Base-by-base conservation (phyloP, 192 early-diverging fungal genomes). In the Glomus cerebriforme region DNA sequence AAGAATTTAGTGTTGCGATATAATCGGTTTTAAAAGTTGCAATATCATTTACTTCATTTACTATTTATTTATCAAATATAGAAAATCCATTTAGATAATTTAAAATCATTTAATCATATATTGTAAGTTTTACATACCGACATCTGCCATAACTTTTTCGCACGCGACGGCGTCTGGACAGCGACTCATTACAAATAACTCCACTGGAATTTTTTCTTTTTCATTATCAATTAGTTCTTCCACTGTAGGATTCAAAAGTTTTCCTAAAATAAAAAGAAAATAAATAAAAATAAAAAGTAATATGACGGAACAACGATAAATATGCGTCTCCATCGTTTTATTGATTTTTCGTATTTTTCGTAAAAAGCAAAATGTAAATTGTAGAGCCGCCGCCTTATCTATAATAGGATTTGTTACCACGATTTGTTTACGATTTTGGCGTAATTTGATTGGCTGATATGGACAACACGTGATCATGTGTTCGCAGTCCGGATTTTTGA, bases 161-260 rank as follows among this genome's bases (percentile, higher is more conserved):
- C 90, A 86, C 22, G 72, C 72, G 17, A 86, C 78, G 1, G 86
- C 87, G 60, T 90, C 91, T 0, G 91, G 90, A 62, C 91, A 92
- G 29, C 88, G 87, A 35, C 88, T 88, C 91, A 92, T 92, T 13
- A 91, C 91, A 79, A 90, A 91, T 73, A 92, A 79, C 67, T 91
- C 90, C 2, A 92, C 86, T 0, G 71, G 78, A 29, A 92, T 88
- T 47, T 59, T 67, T 7, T 32, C 22, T 3, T 39, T 68, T n/a
- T 43, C 12, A 43, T 8, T 7, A 15, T 17, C 27, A 65, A 19
- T 24, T 65, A 0, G 5, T 32, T 31, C 13, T 32, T 32, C 10
- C 31, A 6, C 8, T 12, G 63, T 0, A 54, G 6, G 0, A 54
- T 0, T 43, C 10, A 54, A 54, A 54, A 17, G 19, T 54, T n/a